Percentiles rank a stretch among this genome's conserved stretches.
Conservation (phyloP, 768 basidiomycete species). For the Serendipita indica region DNA sequence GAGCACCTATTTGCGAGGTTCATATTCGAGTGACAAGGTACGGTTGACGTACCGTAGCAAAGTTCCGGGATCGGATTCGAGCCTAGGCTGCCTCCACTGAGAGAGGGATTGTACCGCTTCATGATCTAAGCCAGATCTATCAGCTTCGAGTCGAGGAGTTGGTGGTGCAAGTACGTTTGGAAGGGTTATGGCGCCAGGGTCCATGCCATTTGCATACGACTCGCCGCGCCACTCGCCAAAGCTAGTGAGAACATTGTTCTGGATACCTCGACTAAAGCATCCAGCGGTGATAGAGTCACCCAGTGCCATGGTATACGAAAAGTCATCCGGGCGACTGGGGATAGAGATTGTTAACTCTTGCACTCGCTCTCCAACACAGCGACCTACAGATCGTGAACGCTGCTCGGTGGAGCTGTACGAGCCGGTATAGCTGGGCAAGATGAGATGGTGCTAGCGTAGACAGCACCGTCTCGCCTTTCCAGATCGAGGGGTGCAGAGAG, state of each 20-base stretch:
- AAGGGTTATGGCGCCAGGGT: slow-evolving; percentile 11
- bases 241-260: slow-evolving; percentile 1
- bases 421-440: not conserved
- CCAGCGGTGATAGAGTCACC: slow-evolving; percentile 11
- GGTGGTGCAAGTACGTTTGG: not conserved
- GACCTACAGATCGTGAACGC: not conserved
- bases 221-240: slow-evolving; percentile 11
- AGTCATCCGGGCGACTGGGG: not conserved
- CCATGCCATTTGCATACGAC: slow-evolving; percentile 8
- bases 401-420: not conserved
- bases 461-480: not conserved
- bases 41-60: slow-evolving; percentile 7
- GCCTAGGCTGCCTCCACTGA: slow-evolving; percentile 4
- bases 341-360: not conserved
- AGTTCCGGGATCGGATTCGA: slow-evolving; percentile 2
- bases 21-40: not conserved
- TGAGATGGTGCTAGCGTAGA: not conserved
- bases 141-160: not conserved
- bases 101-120: not conserved
- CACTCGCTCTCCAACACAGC: not conserved
- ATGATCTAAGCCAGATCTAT: not conserved
- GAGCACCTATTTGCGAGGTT: not conserved
- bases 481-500: no score
- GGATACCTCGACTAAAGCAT: slow-evolving; percentile 3
- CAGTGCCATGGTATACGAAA: slow-evolving; percentile 9